Percentiles rank a stretch among this genome's conserved stretches.
phyloP scores from a whole-genome alignment of 192 early-diverging fungal genomes.

The Coemansia sp. region DNA sequence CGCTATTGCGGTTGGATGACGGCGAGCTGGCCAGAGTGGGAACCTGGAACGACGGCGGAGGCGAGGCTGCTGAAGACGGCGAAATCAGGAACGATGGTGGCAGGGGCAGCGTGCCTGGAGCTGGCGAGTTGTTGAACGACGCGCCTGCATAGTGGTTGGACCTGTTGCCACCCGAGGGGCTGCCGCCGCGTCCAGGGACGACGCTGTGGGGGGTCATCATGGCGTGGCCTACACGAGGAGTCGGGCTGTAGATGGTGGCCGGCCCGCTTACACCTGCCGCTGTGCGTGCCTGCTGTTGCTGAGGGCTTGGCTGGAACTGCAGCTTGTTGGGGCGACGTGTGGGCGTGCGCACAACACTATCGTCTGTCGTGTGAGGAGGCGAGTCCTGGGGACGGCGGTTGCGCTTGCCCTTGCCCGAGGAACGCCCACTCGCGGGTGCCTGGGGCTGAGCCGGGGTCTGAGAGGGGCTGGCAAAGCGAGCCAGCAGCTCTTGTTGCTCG shows the following conservation, averaged over 20 bases:
- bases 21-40: not conserved
- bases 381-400: slow-evolving; percentile 31
- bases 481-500: slow-evolving; percentile 32
- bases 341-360: slow-evolving; percentile 21
- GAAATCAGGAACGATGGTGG: slow-evolving; percentile 43
- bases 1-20: not conserved
- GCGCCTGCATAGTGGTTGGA: slow-evolving; percentile 48
- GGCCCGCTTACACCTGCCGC: not conserved
- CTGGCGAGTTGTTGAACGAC: slow-evolving; percentile 55
- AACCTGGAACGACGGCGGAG: not conserved
- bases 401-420: slow-evolving; percentile 4
- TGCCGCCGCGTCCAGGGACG: slow-evolving; percentile 15
- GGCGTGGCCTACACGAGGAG: slow-evolving; percentile 13
- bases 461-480: slow-evolving; percentile 6
- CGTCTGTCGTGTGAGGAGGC: slow-evolving; percentile 6
- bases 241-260: slow-evolving; percentile 12
- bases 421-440: not conserved
- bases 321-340: slow-evolving; percentile 9
- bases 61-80: not conserved
- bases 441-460: not conserved
- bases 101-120: slow-evolving; percentile 42
- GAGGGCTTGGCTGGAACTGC: not conserved
- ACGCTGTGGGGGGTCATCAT: not conserved
- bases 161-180: slow-evolving; percentile 15
- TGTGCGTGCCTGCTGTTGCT: not conserved